Conservation (phyloP, 495 filamentous ascomycete species). For the Corynascus novoguineensis region DNA sequence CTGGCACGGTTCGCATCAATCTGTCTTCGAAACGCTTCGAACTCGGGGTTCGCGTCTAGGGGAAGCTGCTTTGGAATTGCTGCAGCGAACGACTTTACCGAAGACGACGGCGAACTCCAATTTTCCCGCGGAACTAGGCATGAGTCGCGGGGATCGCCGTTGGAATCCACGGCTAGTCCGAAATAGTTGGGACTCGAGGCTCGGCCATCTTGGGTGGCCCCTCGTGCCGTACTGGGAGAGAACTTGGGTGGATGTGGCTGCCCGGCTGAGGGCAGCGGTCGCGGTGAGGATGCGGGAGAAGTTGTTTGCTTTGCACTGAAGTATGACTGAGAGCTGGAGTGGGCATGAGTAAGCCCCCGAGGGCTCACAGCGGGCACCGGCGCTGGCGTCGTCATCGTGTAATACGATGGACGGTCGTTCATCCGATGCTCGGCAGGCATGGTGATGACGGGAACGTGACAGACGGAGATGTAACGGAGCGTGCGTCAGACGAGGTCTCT, state of each 20-base stretch:
- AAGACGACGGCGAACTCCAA: conserved; percentile 66
- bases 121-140: conserved; percentile 56
- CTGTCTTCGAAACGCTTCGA: conserved; percentile 68
- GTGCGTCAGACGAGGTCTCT: background rate
- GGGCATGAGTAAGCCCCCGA: conserved; percentile 38
- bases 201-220: conserved; percentile 31
- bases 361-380: conserved; percentile 33
- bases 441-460: background rate
- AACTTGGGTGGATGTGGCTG: conserved; percentile 38
- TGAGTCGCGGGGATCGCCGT: conserved; percentile 55
- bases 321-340: conserved; percentile 38
- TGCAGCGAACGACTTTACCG: conserved; percentile 60
- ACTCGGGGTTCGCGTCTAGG: conserved; percentile 67
- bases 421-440: conserved; percentile 26
- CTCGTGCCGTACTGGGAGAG: conserved; percentile 31
- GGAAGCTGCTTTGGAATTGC: conserved; percentile 63
- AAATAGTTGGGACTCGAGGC: conserved; percentile 78
- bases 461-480: background rate
- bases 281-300: conserved; percentile 42
- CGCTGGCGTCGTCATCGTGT: conserved; percentile 46
- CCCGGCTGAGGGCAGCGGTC: conserved; percentile 40
- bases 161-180: conserved; percentile 59
- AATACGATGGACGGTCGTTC: conserved; percentile 35
- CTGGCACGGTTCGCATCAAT: conserved; percentile 53
- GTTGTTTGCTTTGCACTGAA: conserved; percentile 31